Evolutionary conservation across 176 grass and related monocot species (phyloP).

Genomic region (Tuctoria greenei): DNA sequence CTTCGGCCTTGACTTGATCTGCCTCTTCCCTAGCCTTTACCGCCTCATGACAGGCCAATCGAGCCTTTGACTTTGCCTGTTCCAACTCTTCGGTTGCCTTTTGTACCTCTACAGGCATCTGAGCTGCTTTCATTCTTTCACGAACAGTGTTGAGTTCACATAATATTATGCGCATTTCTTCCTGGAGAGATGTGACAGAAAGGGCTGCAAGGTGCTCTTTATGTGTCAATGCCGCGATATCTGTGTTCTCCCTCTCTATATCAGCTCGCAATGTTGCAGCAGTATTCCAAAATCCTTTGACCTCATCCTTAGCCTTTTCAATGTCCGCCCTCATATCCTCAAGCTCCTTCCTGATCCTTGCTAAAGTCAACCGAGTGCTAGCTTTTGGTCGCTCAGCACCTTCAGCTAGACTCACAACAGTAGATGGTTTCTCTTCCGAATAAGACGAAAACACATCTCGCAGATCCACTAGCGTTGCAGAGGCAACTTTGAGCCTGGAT

Average conservation of each 20-base stretch:
- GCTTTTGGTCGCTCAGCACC: slow-evolving; percentile 19
- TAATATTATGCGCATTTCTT: slow-evolving; percentile 47
- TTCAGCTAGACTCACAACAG: slow-evolving; percentile 4
- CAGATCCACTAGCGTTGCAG: slow-evolving; percentile 45
- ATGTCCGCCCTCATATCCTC: slow-evolving; percentile 59
- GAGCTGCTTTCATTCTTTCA: slow-evolving; percentile 38
- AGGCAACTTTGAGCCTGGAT: slow-evolving; percentile 52
- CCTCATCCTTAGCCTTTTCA: slow-evolving; percentile 59
- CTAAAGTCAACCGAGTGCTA: slow-evolving; percentile 4
- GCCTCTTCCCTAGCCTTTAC: slow-evolving; percentile 54
- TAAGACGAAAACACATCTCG: slow-evolving; percentile 48
- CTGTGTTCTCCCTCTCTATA: slow-evolving; percentile 57
- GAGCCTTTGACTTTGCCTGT: slow-evolving; percentile 42
- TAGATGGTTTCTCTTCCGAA: slow-evolving; percentile 20
- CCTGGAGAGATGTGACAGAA: slow-evolving; percentile 44
- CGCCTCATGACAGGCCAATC: slow-evolving; percentile 47
- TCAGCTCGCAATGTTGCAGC: slow-evolving; percentile 56
- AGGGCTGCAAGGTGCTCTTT: slow-evolving; percentile 41
- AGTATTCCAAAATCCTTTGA: slow-evolving; percentile 49
- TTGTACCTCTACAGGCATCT: slow-evolving; percentile 48
- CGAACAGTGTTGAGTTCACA: slow-evolving; percentile 38
- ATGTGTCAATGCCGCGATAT: slow-evolving; percentile 37
- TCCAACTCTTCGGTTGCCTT: slow-evolving; percentile 47
- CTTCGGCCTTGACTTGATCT: slow-evolving; percentile 46
- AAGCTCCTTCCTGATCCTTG: slow-evolving; percentile 46